Conservation (phyloP, 1,139 yeast genomes). For the Diutina pseudorugosa region DNA sequence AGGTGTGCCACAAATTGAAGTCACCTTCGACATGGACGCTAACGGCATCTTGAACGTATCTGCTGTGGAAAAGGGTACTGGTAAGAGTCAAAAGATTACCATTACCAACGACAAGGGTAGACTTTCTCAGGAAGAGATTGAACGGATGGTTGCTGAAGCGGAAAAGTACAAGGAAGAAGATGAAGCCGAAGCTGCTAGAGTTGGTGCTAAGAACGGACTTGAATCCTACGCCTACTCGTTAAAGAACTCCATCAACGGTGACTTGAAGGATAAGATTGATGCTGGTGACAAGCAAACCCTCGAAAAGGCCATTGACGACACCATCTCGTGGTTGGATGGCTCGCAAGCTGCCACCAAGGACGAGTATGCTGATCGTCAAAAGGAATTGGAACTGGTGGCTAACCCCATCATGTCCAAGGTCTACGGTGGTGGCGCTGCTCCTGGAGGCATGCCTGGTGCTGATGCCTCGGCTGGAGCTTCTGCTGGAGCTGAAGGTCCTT, state of each 20-base stretch:
- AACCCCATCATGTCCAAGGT: conserved; percentile 90
- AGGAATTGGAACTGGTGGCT: conserved; percentile 71
- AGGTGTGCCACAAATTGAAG: conserved; percentile 4
- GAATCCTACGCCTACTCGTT: conserved; percentile 70
- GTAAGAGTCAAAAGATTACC: conserved; percentile 67
- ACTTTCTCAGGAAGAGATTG: conserved; percentile 83
- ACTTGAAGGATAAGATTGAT: conserved; percentile 52
- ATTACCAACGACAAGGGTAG: conserved; percentile 97
- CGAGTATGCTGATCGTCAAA: conserved; percentile 90
- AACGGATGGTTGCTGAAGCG: conserved; percentile 91
- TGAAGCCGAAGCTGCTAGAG: conserved; percentile 18
- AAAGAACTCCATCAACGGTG: conserved; percentile 48
- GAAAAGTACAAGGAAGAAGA: conserved; percentile 86
- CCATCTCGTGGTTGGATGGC: conserved; percentile 72
- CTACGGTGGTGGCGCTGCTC: conserved; percentile 24
- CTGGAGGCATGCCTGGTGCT: conserved; percentile 3
- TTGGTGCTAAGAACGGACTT: conserved; percentile 69
- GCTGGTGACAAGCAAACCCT: conserved; percentile 90
- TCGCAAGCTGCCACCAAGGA: conserved; percentile 80
- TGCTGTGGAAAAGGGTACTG: conserved; percentile 6
- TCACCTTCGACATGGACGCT: conserved; percentile 4
- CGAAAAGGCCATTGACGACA: conserved; percentile 79
- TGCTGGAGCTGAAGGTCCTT: conserved; percentile 41
- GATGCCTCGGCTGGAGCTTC: not conserved
- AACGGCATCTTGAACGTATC: conserved; percentile 4